Evolutionary conservation across 2,329 filamentous ascomycete species (phyloP).

Genomic region (Colletotrichum camelliae): DNA sequence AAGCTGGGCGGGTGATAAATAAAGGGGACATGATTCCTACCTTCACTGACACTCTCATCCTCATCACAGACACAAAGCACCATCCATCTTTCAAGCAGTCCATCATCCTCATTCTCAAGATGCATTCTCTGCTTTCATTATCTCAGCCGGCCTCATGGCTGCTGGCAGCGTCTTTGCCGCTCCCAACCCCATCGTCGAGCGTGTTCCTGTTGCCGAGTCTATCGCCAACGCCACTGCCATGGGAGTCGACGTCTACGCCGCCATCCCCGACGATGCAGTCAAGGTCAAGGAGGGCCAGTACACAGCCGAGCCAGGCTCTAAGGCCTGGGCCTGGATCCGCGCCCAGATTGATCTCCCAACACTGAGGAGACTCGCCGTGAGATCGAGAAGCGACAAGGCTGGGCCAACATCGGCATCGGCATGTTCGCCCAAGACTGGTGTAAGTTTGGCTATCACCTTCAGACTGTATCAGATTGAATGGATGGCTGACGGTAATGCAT

Average conservation of each 20-base stretch:
- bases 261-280: conserved; percentile 24
- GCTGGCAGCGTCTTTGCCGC: background rate
- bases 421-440: conserved; percentile 22
- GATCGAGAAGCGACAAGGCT: conserved; percentile 19
- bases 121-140: background rate
- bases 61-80: background rate
- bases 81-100: background rate
- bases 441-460: background rate
- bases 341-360: conserved; percentile 23
- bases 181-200: background rate
- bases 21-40: too few relatives aligned
- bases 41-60: too few relatives aligned
- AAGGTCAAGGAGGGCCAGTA: conserved; percentile 20
- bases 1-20: too few relatives aligned
- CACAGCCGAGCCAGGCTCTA: conserved; percentile 23
- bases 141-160: background rate
- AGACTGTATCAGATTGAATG: too few relatives aligned
- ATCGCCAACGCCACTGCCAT: conserved; percentile 2
- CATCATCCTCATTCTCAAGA: background rate
- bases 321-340: conserved; percentile 25
- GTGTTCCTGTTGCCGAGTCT: background rate
- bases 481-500: too few relatives aligned
- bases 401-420: conserved; percentile 24
- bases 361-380: background rate
- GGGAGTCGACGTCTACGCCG: conserved; percentile 24